Evolutionary conservation across 805 yeast genomes (phyloP), one percentile per base, ranked within the genome.

Genomic region (Lipomyces sp.): DNA sequence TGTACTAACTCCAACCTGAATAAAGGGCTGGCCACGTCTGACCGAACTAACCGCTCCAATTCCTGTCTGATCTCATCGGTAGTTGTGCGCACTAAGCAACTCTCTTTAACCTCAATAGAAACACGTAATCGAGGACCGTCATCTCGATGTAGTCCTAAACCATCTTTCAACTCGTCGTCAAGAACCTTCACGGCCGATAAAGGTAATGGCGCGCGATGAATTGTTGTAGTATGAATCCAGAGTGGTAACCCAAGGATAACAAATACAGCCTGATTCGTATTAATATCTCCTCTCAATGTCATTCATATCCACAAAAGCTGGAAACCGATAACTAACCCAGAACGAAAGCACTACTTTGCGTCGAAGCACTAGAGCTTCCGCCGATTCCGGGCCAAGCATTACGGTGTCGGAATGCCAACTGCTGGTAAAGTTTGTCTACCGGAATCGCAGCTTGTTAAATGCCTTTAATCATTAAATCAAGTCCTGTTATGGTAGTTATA

Each of bases 121-220:
- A 59, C 30, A 57, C 37, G 8, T 35, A 11, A n/a, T 55, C 61
- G 15, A 55, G 56, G 13, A 34, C 29, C 24, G 55, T 53, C n/a
- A 54, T 35, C 18, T 57, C 55, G n/a, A 18, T 18, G 78, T 75
- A 24, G 73, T 60, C 39, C 80, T 61, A 34, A 74, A 62, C 18
- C 73, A 60, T 58, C 64, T 62, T 71, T 66, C 30, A 83, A 69
- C 64, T 74, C 62, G 58, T 68, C 32, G 62, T 78, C 75, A 71
- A 77, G 72, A 24, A 69, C 64, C 70, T 78, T 74, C 57, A 88
- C 80, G 54, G 79, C 78, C 0, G 76, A 77, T 11, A 79, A 73
- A 15, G 90, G 90, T 50, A 90, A 79, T 50, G 82, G 81, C 1
- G 91, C 90, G 62, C 92, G 79, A 72, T 86, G 82, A 24, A 88